phyloP scores from a whole-genome alignment of 2,329 filamentous ascomycete genomes.

The Pseudogymnoascus sp. region DNA sequence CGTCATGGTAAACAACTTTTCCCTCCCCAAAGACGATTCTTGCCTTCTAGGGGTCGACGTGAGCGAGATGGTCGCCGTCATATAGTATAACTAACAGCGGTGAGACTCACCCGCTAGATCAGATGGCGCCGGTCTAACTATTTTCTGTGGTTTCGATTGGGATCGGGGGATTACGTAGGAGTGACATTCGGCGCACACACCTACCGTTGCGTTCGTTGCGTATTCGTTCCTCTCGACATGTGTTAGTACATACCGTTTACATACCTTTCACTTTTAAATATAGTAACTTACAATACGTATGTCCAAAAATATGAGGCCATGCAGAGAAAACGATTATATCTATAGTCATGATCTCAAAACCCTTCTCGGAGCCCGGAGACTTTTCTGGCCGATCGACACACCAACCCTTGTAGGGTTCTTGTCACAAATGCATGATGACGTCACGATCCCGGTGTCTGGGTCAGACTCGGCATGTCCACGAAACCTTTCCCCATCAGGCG shows the following conservation, averaged over 20 bases:
- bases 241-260: neutral
- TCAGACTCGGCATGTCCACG: neutral
- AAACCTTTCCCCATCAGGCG: neutral
- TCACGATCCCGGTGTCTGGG: neutral
- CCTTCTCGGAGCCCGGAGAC: neutral
- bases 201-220: neutral
- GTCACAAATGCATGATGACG: neutral
- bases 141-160: neutral
- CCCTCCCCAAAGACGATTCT: neutral
- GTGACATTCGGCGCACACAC: neutral
- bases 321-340: neutral
- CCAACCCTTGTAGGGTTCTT: conserved; percentile 3
- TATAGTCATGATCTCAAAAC: neutral
- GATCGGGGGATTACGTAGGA: conserved; percentile 1
- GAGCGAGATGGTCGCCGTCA: conserved; percentile 41
- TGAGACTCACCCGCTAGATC: neutral
- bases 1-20: conserved; percentile 1
- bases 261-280: neutral
- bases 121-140: neutral
- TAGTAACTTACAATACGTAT: neutral
- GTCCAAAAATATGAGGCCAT: neutral
- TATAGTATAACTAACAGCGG: neutral
- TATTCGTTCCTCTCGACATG: neutral
- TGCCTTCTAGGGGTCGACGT: conserved; percentile 30
- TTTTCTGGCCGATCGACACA: neutral